Base-by-base conservation (phyloP, 192 early-diverging fungal genomes). In the Diversispora eburnea region DNA sequence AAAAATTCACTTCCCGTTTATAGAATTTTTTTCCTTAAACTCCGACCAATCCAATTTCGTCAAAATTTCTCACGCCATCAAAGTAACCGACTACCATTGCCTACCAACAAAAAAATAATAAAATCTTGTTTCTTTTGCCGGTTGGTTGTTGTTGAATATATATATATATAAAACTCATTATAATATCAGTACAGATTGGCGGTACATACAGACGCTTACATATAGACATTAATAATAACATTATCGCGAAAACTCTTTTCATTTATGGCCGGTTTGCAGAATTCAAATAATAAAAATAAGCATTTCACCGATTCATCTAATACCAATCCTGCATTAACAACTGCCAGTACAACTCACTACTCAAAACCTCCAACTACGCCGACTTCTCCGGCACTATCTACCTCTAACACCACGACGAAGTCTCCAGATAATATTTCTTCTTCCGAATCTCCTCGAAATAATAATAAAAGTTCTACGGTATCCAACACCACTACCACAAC, bases 181-280 rank as follows among this genome's bases (percentile, higher is more conserved):
- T 33, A 33, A 33, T 33, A 56, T n/a, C 25, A 70, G 19, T 45
- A 46, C 69, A 70, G 55, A 58, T 70, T 70, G 69, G 69, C 69
- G 70, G 70, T 62, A 72, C 67, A 70, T 70, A 70, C 39, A 61
- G 25, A 56, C n/a, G 58, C 58, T 46, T 72, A 59, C 22, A 72
- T 59, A 61, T 33, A 33, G 25, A 33, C 25, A 33, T 33, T 33
- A 33, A 33, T 33, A 33, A 33, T 33, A 20, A 48, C 39, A 58
- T 64, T 55, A 47, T 61, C 70, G 52, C 25, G 48, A 46, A 25
- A 43, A 12, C 19, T 42, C 25, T 61, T 72, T 54, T 62, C 20
- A 58, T 61, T 72, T 61, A 61, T 72, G 70, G 58, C 70, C 48
- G 70, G 69, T 55, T 70, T 61, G 58, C 70, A 72, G 58, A 72